Percentiles rank a stretch among this genome's conserved stretches.
These are phyloP conservation scores for Nicotiana tabacum DNA, from an alignment of 257 asterid genomes.

Conservation along the genomic window DNA sequence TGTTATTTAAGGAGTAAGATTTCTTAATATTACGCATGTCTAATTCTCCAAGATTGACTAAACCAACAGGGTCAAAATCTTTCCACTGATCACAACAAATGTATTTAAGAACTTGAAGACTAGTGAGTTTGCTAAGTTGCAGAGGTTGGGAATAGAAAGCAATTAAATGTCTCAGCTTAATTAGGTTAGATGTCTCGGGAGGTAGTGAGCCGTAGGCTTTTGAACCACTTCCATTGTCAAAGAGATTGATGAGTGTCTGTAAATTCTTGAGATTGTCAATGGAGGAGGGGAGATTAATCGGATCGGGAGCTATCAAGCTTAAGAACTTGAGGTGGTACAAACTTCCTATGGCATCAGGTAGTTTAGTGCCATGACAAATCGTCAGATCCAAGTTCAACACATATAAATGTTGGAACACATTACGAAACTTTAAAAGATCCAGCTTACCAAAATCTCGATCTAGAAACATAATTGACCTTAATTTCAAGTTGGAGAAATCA, in stretches of 20 bases:
- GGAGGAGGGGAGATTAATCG: neutral
- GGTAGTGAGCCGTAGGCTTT: neutral
- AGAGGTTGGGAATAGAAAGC: neutral
- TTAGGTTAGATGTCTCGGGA: neutral
- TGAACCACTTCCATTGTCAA: too few species aligned
- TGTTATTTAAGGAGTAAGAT: neutral
- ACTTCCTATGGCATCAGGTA: conserved; percentile 1
- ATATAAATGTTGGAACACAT: neutral
- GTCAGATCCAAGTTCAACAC: conserved; percentile 1
- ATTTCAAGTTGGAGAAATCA: neutral
- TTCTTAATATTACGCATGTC: neutral
- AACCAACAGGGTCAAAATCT: neutral
- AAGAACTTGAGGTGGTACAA: conserved; percentile 10
- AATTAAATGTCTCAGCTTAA: neutral
- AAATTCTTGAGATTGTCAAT: conserved; percentile 11
- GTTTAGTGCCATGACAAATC: neutral
- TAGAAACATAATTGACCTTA: neutral
- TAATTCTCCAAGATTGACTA: neutral
- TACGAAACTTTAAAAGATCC: neutral
- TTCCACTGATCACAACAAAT: neutral
- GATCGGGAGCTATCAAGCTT: neutral
- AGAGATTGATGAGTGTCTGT: neutral
- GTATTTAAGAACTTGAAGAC: neutral
- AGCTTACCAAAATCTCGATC: neutral
- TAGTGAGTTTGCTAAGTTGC: neutral